Conservation (phyloP, 2,329 filamentous ascomycete species). For the Penicillium italicum region DNA sequence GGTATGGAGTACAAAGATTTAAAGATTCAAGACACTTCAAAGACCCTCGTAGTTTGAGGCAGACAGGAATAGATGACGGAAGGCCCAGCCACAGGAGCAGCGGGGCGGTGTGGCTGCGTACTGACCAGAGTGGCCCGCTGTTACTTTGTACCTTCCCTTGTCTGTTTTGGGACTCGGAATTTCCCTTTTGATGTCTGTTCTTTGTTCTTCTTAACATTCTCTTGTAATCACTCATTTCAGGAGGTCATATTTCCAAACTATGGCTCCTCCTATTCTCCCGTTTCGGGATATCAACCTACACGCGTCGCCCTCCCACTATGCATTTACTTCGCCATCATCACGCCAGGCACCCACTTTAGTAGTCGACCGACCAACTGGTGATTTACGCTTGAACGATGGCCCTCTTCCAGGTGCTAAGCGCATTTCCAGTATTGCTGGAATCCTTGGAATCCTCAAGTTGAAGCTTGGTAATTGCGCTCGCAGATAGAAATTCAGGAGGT, state of each 20-base stretch:
- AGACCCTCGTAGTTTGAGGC: conserved; percentile 14
- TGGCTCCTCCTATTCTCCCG: conserved; percentile 53
- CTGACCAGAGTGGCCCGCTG: conserved; percentile 14
- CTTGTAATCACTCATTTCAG: conserved; percentile 4
- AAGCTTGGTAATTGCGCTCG: conserved; percentile 66
- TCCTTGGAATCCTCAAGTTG: conserved; percentile 88
- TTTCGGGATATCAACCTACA: conserved; percentile 98
- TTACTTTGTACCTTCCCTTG: conserved; percentile 11
- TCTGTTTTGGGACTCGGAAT: conserved; percentile 14
- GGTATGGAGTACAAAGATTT: not conserved
- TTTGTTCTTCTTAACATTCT: conserved; percentile 3
- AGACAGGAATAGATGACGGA: conserved; percentile 35
- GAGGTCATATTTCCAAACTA: conserved; percentile 33
- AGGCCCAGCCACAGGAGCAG: conserved; percentile 33
- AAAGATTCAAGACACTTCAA: not conserved
- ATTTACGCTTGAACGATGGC: conserved; percentile 79
- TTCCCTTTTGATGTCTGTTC: conserved; percentile 5
- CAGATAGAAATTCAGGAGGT: not conserved
- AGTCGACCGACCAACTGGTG: conserved; percentile 86
- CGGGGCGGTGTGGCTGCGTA: conserved; percentile 26
- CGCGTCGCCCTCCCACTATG: conserved; percentile 85
- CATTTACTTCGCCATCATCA: conserved; percentile 92
- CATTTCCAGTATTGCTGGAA: conserved; percentile 91
- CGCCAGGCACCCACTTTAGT: conserved; percentile 83
- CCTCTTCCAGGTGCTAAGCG: conserved; percentile 72